Evolutionary conservation across 805 yeast species (phyloP).

Genomic region (Wickerhamiella parazyma): DNA sequence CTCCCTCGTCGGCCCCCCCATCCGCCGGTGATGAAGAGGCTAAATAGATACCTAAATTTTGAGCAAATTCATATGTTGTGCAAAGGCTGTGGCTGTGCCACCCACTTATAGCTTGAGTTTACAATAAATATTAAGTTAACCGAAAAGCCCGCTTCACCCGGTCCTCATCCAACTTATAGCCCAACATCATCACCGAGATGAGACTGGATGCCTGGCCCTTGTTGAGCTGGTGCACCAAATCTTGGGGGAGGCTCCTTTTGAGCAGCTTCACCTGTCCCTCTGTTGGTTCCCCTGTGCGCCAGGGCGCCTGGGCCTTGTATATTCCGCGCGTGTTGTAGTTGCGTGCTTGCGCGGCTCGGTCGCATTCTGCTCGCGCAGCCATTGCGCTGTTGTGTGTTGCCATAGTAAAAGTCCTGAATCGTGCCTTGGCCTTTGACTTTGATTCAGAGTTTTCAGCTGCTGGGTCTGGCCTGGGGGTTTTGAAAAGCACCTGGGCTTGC

Average conservation of each 20-base stretch:
- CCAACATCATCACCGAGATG: neutral
- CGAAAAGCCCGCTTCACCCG: neutral
- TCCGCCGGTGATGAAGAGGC: neutral
- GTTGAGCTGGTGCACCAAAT: neutral
- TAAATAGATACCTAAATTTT: neutral
- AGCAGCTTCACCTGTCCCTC: neutral
- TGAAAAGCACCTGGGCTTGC: neutral
- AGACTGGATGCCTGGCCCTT: constrained; percentile 4
- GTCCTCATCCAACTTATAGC: neutral
- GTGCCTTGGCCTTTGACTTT: neutral
- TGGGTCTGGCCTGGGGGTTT: no score
- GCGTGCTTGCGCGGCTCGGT: neutral
- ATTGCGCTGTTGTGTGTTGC: neutral
- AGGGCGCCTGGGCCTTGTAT: neutral
- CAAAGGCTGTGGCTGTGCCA: no score
- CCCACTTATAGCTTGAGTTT: no score
- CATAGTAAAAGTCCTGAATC: neutral
- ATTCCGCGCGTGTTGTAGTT: neutral
- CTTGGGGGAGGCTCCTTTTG: neutral
- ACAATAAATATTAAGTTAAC: neutral
- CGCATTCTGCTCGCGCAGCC: neutral
- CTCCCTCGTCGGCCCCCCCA: neutral
- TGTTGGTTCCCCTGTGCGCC: neutral
- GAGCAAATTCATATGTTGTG: no score
- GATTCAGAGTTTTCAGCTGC: no score